phyloP scores from a whole-genome alignment of 2,329 filamentous ascomycete species.

The Botrytis tulipae region DNA sequence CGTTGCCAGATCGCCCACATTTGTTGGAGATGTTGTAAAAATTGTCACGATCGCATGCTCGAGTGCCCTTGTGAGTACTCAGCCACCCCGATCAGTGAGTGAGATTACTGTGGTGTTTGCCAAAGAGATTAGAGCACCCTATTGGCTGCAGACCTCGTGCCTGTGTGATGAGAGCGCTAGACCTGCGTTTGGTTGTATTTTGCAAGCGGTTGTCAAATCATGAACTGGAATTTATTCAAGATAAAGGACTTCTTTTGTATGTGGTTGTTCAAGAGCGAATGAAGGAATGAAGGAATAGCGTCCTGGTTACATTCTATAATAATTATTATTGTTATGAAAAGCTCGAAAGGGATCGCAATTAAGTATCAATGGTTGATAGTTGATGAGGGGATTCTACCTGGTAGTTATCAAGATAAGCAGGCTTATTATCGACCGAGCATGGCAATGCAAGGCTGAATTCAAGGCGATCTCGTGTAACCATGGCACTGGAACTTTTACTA shows the following conservation, averaged over 20 bases:
- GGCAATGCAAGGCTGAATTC: slow-evolving; percentile 7
- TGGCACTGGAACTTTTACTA: neutral
- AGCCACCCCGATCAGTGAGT: slow-evolving; percentile 12
- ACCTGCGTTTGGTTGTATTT: neutral
- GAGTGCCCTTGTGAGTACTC: slow-evolving; percentile 13
- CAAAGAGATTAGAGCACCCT: neutral
- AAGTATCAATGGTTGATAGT: neutral
- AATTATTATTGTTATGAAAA: neutral
- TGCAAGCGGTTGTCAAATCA: neutral
- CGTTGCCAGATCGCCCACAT: slow-evolving; percentile 1
- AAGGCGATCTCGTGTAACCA: slow-evolving; percentile 12
- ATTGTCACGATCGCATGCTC: slow-evolving; percentile 15
- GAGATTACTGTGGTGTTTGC: slow-evolving; percentile 9
- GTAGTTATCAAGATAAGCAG: neutral
- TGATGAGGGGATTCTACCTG: neutral
- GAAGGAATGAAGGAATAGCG: neutral
- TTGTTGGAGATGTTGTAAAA: neutral
- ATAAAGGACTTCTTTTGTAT: neutral
- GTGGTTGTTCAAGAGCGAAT: neutral
- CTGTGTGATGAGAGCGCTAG: slow-evolving; percentile 16
- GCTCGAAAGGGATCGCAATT: neutral
- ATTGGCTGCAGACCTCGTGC: slow-evolving; percentile 18
- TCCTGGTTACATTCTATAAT: neutral
- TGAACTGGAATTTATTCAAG: neutral
- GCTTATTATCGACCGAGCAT: slow-evolving; percentile 1